Base-by-base conservation (phyloP, 306 rosid genomes). In the Cicer bijugum region DNA sequence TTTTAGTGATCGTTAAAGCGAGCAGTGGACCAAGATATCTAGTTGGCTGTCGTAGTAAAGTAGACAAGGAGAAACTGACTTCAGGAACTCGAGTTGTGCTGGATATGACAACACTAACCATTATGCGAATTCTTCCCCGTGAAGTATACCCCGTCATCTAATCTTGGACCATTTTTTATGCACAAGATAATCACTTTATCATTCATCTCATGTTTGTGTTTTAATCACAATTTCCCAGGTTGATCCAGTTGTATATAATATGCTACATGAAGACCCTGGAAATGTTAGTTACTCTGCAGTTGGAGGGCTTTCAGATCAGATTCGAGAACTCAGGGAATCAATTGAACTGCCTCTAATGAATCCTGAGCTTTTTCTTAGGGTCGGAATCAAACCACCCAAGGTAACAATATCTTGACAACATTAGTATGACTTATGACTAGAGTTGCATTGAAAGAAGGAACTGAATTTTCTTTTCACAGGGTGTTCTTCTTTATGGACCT, bases 401-500 rank as follows among this genome's bases (percentile, higher is more conserved):
- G 98, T 69, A 15, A 72, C 23, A 12, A 15, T 76, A 17, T 33
- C 75, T 39, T 12, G 8, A 67, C 10, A 55, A 37, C 15, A 51
- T 53, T 55, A 57, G 56, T 23, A 14, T 44, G 35, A 45, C 17
- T 33, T 44, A 45, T 44, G 1, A 57, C n/a, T 44, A 44, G 16
- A 12, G 8, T 11, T 71, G 42, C n/a, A 19, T 56, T 55, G 14
- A 19, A 55, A 53, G 66, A 19, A 42, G 7, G 50, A 35, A 35
- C 59, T 57, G 4, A 60, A 1, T 17, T 2, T 35, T 3, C n/a
- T 37, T 71, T 19, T 42, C 2, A 9, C 84, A 89, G 97, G 89
- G 91, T 71, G 97, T 92, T 79, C 96, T 90, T 69, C 96, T 88
- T n/a, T 87, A 92, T 80, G 97, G 97, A 39, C 96, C 97, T 82